phyloP scores from a whole-genome alignment of 257 asterid species.

The Solanum pinnatisectum region DNA sequence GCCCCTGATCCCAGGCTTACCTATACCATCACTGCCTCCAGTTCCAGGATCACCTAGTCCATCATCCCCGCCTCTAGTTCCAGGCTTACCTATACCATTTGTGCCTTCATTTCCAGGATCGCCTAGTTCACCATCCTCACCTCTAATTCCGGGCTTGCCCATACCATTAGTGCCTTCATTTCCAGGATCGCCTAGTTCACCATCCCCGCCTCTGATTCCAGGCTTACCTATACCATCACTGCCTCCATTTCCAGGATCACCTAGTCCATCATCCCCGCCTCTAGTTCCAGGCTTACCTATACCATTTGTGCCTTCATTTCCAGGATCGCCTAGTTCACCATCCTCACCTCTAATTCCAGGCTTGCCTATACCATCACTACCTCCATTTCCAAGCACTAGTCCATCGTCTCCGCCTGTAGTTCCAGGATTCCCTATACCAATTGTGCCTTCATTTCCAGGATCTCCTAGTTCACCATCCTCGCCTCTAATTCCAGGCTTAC shows the following conservation, averaged over 20 bases:
- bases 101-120: not conserved
- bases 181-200: not conserved
- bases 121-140: not conserved
- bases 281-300: not conserved
- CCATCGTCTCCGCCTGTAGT: not conserved
- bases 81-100: not conserved
- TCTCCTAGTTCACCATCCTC: not conserved
- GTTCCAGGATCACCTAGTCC: not conserved
- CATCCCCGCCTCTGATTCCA: not conserved
- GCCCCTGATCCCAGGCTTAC: not conserved
- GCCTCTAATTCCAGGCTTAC: not conserved
- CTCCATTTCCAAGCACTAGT: slow-evolving; percentile 40
- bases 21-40: not conserved
- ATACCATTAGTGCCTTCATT: not conserved
- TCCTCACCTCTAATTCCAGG: not conserved
- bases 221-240: not conserved
- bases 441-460: not conserved
- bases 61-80: not conserved
- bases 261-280: slow-evolving; percentile 17
- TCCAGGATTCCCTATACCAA: not conserved
- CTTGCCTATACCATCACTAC: not conserved
- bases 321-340: not conserved
- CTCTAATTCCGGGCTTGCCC: not conserved
- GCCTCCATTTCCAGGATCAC: slow-evolving; percentile 17
- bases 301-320: not conserved